Base-by-base conservation (phyloP, 106 monocot species). In the Agapanthus africanus region DNA sequence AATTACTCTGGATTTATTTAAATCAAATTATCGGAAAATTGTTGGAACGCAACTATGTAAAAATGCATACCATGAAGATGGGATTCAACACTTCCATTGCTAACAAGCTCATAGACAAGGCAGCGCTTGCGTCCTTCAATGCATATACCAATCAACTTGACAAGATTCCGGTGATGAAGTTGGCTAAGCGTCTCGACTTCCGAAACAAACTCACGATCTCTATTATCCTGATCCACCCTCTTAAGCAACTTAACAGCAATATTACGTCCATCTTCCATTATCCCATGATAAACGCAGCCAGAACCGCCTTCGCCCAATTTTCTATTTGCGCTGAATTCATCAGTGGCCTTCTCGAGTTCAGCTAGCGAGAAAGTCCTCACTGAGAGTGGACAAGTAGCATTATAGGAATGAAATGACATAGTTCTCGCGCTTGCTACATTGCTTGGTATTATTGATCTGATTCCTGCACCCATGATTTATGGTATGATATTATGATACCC, bases 81-180 rank as follows among this genome's bases (percentile, higher is more conserved):
- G 54, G 93, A 93, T 38, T 93, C 88, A 18, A 93, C 88, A 60
- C 93, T 93, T 69, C 93, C 93, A 75, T 93, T 93, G 52, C 74
- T 85, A 57, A 93, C 70, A 68, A 93, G 78, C 70, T 88, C 88
- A 60, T 86, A 93, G 14, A 93, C 83, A 37, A 93, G 57, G 75
- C 93, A 59, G 80, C 92, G 82, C 59, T 51, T 80, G 44, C 33
- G 75, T 32, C 79, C 82, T 63, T 99, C 92, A 49, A 87, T 87
- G 66, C 97, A 99, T 70, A 99, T 87, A 47, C 97, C 97, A 73
- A 99, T 86, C 74, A 99, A 70, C 63, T 99, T 99, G 74, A 99
- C 90, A 71, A 99, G 87, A 78, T 99, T 99, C 42, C 91, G 84
- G 59, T 99, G 97, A 79, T 99, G 97, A 49, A 99, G 66, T 63